Evolutionary conservation across 305 asterid species (phyloP).

Genomic region (Fraxinus albicans): DNA sequence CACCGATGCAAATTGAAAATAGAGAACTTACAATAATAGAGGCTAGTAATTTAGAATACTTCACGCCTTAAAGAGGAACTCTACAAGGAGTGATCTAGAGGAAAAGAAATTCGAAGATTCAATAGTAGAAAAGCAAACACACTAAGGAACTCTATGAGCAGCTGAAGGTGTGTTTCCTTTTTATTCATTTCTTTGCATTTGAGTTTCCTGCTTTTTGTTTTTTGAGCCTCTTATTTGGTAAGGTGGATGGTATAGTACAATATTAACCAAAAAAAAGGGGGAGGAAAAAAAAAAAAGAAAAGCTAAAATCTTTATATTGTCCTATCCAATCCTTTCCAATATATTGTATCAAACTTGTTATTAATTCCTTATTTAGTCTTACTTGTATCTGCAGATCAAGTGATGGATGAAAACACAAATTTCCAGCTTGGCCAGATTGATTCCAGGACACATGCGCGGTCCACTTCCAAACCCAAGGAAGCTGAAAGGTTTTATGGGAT

Average conservation of each 20-base stretch:
- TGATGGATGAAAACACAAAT: conserved; percentile 72
- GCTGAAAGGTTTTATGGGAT: conserved; percentile 64
- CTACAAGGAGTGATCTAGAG: neutral
- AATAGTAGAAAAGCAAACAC: neutral
- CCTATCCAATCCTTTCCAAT: neutral
- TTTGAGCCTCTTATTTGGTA: neutral
- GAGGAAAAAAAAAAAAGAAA: too few species aligned
- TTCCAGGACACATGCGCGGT: conserved; percentile 87
- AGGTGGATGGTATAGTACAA: neutral
- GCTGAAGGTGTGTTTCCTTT: neutral
- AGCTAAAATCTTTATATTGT: too few species aligned
- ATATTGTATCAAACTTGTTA: neutral
- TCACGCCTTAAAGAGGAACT: neutral
- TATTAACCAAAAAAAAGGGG: too few species aligned
- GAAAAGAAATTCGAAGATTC: neutral
- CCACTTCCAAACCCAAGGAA: conserved; percentile 85
- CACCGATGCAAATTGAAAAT: neutral
- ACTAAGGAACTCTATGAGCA: neutral
- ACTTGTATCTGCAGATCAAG: conserved; percentile 74
- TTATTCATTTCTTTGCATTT: neutral
- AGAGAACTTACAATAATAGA: neutral
- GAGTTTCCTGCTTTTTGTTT: neutral
- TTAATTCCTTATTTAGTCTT: conserved; percentile 1
- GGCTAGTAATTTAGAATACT: neutral
- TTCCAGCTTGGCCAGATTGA: conserved; percentile 82